Evolutionary conservation across 768 basidiomycete species (phyloP), one percentile per base, ranked within the genome.

Genomic region (Agaricus subrufescens): DNA sequence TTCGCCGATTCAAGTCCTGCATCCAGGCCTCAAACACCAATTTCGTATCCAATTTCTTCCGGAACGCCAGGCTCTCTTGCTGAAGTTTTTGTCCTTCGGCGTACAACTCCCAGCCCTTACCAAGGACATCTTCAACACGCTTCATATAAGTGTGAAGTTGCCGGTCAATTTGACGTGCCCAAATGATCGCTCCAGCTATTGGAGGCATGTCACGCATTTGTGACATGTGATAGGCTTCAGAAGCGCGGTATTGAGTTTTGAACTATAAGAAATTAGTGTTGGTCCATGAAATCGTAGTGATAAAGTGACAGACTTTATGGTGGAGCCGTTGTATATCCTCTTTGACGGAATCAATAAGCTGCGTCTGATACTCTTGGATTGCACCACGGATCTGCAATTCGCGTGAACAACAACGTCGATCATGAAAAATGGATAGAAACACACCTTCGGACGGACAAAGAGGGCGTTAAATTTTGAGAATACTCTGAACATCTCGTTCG

Each of bases 401-500:
- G 27, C 0, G 34, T 45, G 23, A 57, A 8, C 42, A 34, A 23
- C 29, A 52, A 10, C 12, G 12, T 9, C 34, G 5, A 30, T 38
- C 11, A 14, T 19, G 10, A n/a, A 23, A 11, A 38, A 15, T 14
- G 43, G 14, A 30, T n/a, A 10, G 8, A 39, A 25, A 30, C 51
- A 26, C 9, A 62, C 61, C 59, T 62, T 60, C 11, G 59, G 59
- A 14, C 62, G 50, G 15, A 62, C 60, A 25, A 62, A 60, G 26
- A 98, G 72, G 0, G 94, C 91, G 67, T 99, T 98, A 77, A 98
- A 98, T 71, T 96, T 96, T 15, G 93, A 95, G 71, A 99, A 98
- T 45, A 98, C 96, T 50, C 96, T 82, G 74, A 99, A 98, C 97
- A 98, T 99, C 73, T 98, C 97, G 68, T 97, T 96, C 14, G 97